Conservation (phyloP, 805 yeast species). For the Wickerhamiella sorbophila region DNA sequence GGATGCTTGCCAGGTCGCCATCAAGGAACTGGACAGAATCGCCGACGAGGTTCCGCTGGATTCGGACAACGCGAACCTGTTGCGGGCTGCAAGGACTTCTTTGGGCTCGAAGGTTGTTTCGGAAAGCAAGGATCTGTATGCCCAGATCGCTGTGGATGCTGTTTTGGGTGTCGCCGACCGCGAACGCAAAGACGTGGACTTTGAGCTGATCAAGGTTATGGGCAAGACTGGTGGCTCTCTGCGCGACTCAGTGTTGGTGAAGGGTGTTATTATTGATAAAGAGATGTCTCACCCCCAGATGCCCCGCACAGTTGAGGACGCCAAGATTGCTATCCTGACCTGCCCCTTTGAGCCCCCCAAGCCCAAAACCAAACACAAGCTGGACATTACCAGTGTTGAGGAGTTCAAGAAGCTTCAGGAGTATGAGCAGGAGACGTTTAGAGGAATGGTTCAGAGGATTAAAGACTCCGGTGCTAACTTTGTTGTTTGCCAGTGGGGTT, state of each 20-base stretch:
- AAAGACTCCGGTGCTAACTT: constrained; percentile 87
- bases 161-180: constrained; percentile 85
- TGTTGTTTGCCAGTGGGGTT: constrained; percentile 99
- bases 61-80: constrained; percentile 33
- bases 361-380: constrained; percentile 96
- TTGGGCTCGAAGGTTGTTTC: constrained; percentile 92
- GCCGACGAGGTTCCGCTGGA: constrained; percentile 55
- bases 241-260: constrained; percentile 69
- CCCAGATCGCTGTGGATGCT: constrained; percentile 94
- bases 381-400: constrained; percentile 84
- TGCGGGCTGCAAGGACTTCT: constrained; percentile 88
- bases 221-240: constrained; percentile 93
- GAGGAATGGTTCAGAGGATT: constrained; percentile 75
- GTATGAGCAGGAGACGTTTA: constrained; percentile 83
- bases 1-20: constrained; percentile 88
- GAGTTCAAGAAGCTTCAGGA: constrained; percentile 83
- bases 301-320: constrained; percentile 70
- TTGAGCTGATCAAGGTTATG: constrained; percentile 88
- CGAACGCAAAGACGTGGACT: constrained; percentile 88
- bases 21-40: constrained; percentile 53
- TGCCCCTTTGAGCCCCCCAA: constrained; percentile 99
- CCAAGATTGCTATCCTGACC: constrained; percentile 84
- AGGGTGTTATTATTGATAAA: constrained; percentile 88
- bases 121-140: constrained; percentile 84
- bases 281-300: constrained; percentile 98